Conservation (phyloP, 208 protist species). For the Jaenimonas drosophilae region DNA sequence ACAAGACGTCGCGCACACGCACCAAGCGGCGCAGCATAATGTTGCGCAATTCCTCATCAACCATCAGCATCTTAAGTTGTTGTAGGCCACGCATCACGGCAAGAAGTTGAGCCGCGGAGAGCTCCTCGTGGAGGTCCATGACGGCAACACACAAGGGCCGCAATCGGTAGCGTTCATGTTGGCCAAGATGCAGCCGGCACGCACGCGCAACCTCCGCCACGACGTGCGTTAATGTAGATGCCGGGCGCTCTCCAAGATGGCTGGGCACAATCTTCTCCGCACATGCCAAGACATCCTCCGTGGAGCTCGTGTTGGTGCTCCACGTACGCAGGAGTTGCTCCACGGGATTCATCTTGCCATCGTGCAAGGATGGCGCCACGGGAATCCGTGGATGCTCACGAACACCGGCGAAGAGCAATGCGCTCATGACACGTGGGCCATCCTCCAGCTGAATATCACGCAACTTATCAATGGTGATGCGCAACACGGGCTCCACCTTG, state of each 20-base stretch:
- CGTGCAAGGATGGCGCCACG: slow-evolving; percentile 7
- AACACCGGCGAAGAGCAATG: slow-evolving; percentile 57
- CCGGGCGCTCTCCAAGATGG: slow-evolving; percentile 37
- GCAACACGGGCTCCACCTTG: slow-evolving; percentile 43
- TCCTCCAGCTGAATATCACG: slow-evolving; percentile 49
- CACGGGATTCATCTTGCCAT: slow-evolving; percentile 45
- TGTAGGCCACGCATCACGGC: slow-evolving; percentile 44
- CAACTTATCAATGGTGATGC: slow-evolving; percentile 41
- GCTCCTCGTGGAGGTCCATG: slow-evolving; percentile 34
- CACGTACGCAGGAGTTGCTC: slow-evolving; percentile 73
- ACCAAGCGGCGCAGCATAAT: slow-evolving; percentile 55
- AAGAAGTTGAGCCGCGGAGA: slow-evolving; percentile 52
- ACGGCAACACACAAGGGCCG: slow-evolving; percentile 60
- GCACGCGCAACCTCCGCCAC: slow-evolving; percentile 45
- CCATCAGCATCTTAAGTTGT: slow-evolving; percentile 28
- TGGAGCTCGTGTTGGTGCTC: slow-evolving; percentile 37
- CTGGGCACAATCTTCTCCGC: slow-evolving; percentile 58
- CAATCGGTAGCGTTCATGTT: slow-evolving; percentile 42
- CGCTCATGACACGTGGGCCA: slow-evolving; percentile 70
- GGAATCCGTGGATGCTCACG: slow-evolving; percentile 67
- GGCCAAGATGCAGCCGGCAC: slow-evolving; percentile 7
- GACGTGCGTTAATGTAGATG: slow-evolving; percentile 35
- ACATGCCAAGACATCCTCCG: slow-evolving; percentile 67
- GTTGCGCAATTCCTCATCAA: slow-evolving; percentile 19
- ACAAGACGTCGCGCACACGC: slow-evolving; percentile 30